phyloP scores from a whole-genome alignment of 805 yeast genomes.

The Saccharomycopsis oosterbeekiorum region DNA sequence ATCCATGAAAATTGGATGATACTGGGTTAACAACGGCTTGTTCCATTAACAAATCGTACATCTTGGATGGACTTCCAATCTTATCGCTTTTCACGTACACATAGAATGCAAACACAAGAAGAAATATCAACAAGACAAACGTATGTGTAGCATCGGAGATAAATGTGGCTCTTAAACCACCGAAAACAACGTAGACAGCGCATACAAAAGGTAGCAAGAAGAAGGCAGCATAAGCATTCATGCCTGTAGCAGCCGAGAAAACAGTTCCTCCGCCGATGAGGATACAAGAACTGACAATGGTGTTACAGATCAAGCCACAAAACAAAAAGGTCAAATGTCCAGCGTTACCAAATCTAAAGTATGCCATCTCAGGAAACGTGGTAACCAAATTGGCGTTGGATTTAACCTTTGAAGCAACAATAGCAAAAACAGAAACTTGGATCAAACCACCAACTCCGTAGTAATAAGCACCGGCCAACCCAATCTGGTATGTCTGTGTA shows the following conservation, averaged over 20 bases:
- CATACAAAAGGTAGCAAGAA: conserved; percentile 41
- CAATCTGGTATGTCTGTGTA: conserved; percentile 25
- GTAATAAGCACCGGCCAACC: conserved; percentile 26
- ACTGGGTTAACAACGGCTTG: conserved; percentile 28
- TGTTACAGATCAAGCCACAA: conserved; percentile 33
- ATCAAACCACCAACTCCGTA: conserved; percentile 24
- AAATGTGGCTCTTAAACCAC: conserved; percentile 45
- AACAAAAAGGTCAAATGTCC: conserved; percentile 31
- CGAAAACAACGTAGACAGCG: conserved; percentile 38
- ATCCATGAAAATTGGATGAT: conserved; percentile 27
- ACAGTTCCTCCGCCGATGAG: conserved; percentile 37
- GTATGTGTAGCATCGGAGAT: conserved; percentile 44
- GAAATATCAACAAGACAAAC: conserved; percentile 32
- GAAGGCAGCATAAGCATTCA: conserved; percentile 37
- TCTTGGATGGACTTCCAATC: conserved; percentile 35
- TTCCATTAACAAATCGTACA: conserved; percentile 34
- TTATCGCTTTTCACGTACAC: conserved; percentile 27
- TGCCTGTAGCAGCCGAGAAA: conserved; percentile 33
- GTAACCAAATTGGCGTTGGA: conserved; percentile 30
- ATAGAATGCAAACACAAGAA: conserved; percentile 29
- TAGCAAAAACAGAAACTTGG: conserved; percentile 29
- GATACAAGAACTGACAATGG: conserved; percentile 33
- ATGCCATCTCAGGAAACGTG: conserved; percentile 34
- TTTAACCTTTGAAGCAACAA: conserved; percentile 29
- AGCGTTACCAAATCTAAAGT: conserved; percentile 31